Base-by-base conservation (phyloP, 495 filamentous ascomycete species). In the Penicillium robsamsonii region DNA sequence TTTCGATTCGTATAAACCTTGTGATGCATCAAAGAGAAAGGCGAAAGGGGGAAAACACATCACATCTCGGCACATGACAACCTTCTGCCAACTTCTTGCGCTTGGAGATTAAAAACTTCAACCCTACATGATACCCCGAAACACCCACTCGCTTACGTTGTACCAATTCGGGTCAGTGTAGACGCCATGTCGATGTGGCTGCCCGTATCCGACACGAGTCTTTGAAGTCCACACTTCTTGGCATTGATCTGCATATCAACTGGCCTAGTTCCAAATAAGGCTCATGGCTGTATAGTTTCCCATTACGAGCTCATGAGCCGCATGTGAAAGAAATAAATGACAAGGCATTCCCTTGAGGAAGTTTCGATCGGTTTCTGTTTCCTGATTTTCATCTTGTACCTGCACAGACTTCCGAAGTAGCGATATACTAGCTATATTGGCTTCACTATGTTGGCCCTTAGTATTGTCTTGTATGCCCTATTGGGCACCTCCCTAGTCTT, bases 391-490 rank as follows among this genome's bases (percentile, higher is more conserved):
- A 40, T 27, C n/a, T 27, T 35, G 22, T 4, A 7, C 31, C 2
- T 13, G 9, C n/a, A 30, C 13, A 29, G 13, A 10, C 15, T 2
- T 17, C 2, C 15, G n/a, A 30, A 12, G 15, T 2, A 37, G 33
- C 20, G 1, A 38, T 15, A 38, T 40, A 12, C 44, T 29, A 13
- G 40, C 13, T 15, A 33, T 27, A 53, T 18, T 29, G 12, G 38
- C 22, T 27, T 5, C 42, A 60, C 17, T 43, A 72, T 72, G 70
- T 25, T 61, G 30, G 46, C 59, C 17, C 59, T 72, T 43, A 58
- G 69, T 55, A 67, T 67, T 45, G 46, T 59, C 29, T 55, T 72
- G 2, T 62, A 62, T 43, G 45, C 56, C 50, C 54, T 72, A 8
- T 52, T 69, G 50, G 57, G 59, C 45, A 63, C 60, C 0, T 55